Evolutionary conservation across 345 rosid species (phyloP).

Genomic region (rapeseed (Brassica napus)): Da-Ae NC_063439.1:7802501-7803000

Average conservation of each 20-base stretch:
- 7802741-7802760: slow-evolving; percentile 82
- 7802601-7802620: background rate
- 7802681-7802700: slow-evolving; percentile 94
- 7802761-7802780: slow-evolving; percentile 72
- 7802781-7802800: slow-evolving; percentile 63
- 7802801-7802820: slow-evolving; percentile 84
- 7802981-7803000: no score
- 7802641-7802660: no score
- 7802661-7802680: slow-evolving; percentile 75
- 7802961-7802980: no score
- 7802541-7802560: slow-evolving; percentile 85
- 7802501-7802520: slow-evolving; percentile 1
- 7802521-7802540: slow-evolving; percentile 46
- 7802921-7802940: background rate
- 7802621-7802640: background rate
- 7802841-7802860: slow-evolving; percentile 85
- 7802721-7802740: slow-evolving; percentile 78
- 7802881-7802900: slow-evolving; percentile 92
- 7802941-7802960: background rate
- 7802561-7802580: slow-evolving; percentile 73
- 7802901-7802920: slow-evolving; percentile 42
- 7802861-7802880: slow-evolving; percentile 85
- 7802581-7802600: slow-evolving; percentile 47
- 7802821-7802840: slow-evolving; percentile 92
- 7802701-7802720: slow-evolving; percentile 69